phyloP scores from a whole-genome alignment of 2,329 filamentous ascomycete species.

The Zymoseptoria brevis region DNA sequence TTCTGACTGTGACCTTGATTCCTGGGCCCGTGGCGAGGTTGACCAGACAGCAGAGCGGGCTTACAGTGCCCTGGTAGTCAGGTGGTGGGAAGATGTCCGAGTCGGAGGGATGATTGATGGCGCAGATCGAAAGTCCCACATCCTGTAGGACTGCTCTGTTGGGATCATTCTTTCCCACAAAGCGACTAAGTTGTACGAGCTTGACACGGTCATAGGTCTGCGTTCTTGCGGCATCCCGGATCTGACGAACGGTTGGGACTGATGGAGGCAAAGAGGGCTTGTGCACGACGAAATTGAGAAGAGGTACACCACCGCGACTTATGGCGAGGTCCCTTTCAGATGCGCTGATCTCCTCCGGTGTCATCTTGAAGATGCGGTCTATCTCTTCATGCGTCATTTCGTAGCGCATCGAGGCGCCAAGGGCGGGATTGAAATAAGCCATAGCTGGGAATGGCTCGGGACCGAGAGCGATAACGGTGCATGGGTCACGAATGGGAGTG shows the following conservation, averaged over 20 bases:
- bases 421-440: too few species aligned
- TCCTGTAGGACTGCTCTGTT: too few species aligned
- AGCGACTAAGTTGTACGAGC: neutral
- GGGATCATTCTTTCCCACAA: neutral
- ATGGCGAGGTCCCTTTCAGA: neutral
- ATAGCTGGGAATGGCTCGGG: too few species aligned
- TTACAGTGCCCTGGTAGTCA: neutral
- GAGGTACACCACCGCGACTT: neutral
- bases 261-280: neutral
- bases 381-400: too few species aligned
- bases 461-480: too few species aligned
- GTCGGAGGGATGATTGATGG: neutral
- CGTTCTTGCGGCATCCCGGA: neutral
- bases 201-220: neutral
- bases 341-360: neutral
- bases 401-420: too few species aligned
- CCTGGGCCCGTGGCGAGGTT: neutral
- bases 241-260: neutral
- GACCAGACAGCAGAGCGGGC: neutral
- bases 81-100: neutral
- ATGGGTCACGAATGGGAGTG: too few species aligned
- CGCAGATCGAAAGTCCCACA: too few species aligned
- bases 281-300: neutral
- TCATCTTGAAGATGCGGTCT: neutral
- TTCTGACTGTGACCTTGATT: neutral